Evolutionary conservation across 306 rosid genomes (phyloP).

Genomic region (apple (Malus domestica)): ASM211411v1 NC_041798.1:23614001-23614500

Average conservation of each 20-base stretch:
- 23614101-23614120: conserved; percentile 49
- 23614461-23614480: conserved; percentile 91
- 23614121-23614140: conserved; percentile 89
- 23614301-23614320: conserved; percentile 93
- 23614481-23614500: conserved; percentile 46
- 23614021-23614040: conserved; percentile 83
- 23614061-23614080: conserved; percentile 77
- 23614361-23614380: conserved; percentile 78
- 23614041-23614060: conserved; percentile 70
- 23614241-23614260: conserved; percentile 66
- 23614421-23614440: conserved; percentile 97
- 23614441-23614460: conserved; percentile 93
- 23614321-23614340: conserved; percentile 97
- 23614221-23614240: conserved; percentile 50
- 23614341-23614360: conserved; percentile 93
- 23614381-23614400: conserved; percentile 70
- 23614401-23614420: conserved; percentile 81
- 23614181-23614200: conserved; percentile 80
- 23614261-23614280: conserved; percentile 67
- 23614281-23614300: conserved; percentile 88
- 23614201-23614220: conserved; percentile 28
- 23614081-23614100: conserved; percentile 83
- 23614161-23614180: conserved; percentile 98
- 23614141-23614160: conserved; percentile 78
- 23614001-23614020: conserved; percentile 91